Percentiles rank a stretch among this genome's conserved stretches.
Conservation (phyloP, 306 rosid genomes). For the Vigna angularis region DNA sequence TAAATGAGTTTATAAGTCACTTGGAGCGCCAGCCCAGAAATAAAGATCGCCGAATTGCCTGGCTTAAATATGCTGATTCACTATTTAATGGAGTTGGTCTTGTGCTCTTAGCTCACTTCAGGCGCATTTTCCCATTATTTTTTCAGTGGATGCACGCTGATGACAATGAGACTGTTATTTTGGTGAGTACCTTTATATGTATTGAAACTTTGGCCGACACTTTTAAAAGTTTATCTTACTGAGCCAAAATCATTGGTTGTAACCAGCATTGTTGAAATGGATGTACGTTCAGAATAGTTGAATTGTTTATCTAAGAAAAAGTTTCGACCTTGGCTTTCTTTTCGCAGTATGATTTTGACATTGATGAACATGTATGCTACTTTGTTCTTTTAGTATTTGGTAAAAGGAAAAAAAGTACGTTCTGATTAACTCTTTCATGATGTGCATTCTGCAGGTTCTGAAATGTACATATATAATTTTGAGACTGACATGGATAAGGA, state of each 20-base stretch:
- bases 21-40: constrained; percentile 93
- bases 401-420: constrained; percentile 7
- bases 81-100: constrained; percentile 73
- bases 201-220: constrained; percentile 18
- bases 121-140: constrained; percentile 88
- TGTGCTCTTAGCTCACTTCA: constrained; percentile 81
- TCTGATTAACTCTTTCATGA: constrained; percentile 2
- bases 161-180: constrained; percentile 79
- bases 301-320: constrained; percentile 16
- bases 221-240: constrained; percentile 17
- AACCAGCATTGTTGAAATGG: constrained; percentile 18
- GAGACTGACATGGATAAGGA: constrained; percentile 88
- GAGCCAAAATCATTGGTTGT: constrained; percentile 24
- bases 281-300: constrained; percentile 10
- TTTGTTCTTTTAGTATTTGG: constrained; percentile 25
- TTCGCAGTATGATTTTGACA: constrained; percentile 24
- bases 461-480: constrained; percentile 62
- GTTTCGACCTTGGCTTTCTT: constrained; percentile 24
- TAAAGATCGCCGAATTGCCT: constrained; percentile 84
- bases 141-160: constrained; percentile 92
- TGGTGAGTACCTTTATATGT: constrained; percentile 62
- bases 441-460: constrained; percentile 68
- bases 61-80: constrained; percentile 76
- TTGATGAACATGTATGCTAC: constrained; percentile 22
- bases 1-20: constrained; percentile 91